Base-by-base conservation (phyloP, 169 alveolate genomes). In the Cryptosporidium sp. region DNA sequence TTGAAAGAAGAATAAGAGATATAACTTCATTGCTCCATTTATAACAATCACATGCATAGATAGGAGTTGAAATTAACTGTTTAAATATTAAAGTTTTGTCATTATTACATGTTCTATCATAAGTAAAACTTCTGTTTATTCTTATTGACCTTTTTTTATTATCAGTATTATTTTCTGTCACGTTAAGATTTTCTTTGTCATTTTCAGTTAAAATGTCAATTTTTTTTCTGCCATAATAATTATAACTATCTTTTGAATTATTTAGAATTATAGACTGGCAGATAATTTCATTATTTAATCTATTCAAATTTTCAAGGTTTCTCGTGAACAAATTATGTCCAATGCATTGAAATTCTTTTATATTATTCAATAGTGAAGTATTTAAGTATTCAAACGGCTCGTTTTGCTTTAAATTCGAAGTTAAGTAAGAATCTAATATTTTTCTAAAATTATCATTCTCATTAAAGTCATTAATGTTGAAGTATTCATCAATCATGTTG, bases 1-100 rank as follows among this genome's bases (percentile, higher is more conserved):
- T 39, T 33, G 74, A 80, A 18, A 43, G 18, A 2, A 80, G 35
- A 8, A 80, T 37, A 29, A 6, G 41, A 6, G 80, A 62, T 3
- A 80, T 26, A 6, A 48, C 62, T 26, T 65, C 89, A 37, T 16
- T 59, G 23, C 67, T 39, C 89, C 89, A 80, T 23, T 80, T 37
- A 21, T 33, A 1, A 37, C 89, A 80, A 16, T 80, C 89, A 1
- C 75, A 62, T 0, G 89, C 89, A 43, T 29, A 62, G 5, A 55
- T 31, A 3, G 70, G 55, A 37, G 59, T n/a, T 9, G 85, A 59
- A 51, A 23, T 43, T 0, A 71, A 8, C 7, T 26, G 45, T 23
- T 21, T 31, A 39, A 14, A 37, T 33, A 31, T 33, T 31, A 37
- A 39, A 7, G 26, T 3, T 14, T 33, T 67, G 52, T 1, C n/a